Percentiles rank a stretch among this genome's conserved stretches.
Conservation (phyloP, 2,329 filamentous ascomycete species). For the Fusarium neocosmosporiellum region DNA sequence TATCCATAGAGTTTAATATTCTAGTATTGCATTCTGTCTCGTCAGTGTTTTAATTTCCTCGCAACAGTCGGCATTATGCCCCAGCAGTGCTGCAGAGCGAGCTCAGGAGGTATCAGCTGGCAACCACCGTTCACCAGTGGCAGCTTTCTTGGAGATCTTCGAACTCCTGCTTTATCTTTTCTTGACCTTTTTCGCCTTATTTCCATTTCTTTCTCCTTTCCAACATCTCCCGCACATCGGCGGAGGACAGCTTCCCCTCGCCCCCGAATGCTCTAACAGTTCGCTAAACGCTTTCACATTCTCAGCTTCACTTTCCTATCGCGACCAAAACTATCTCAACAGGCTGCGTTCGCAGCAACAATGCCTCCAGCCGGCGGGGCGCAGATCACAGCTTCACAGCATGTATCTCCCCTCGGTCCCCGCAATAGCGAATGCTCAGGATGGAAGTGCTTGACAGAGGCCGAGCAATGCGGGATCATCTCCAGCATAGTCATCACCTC, state of each 20-base stretch:
- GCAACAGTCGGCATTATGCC: background rate
- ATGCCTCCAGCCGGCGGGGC: background rate
- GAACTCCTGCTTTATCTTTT: background rate
- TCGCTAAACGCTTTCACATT: background rate
- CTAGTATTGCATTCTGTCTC: background rate
- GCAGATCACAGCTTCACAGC: background rate
- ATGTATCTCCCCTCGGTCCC: background rate
- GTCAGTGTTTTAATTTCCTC: background rate
- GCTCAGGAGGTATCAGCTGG: constrained; percentile 9
- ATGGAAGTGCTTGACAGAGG: constrained; percentile 54
- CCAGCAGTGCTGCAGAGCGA: background rate
- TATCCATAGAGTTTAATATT: accelerated
- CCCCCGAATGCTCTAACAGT: background rate
- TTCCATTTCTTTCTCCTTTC: background rate
- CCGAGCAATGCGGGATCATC: constrained; percentile 54
- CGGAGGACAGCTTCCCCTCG: background rate
- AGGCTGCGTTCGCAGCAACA: background rate
- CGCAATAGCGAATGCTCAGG: constrained; percentile 42
- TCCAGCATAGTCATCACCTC: constrained; percentile 48
- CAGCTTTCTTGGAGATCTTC: background rate
- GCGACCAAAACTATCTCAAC: background rate
- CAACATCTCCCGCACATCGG: background rate
- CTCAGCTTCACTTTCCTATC: background rate
- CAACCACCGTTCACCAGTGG: constrained; percentile 17
- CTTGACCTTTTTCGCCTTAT: background rate